A percentile compares a stretch with the other conserved stretches of the same genome.
phyloP scores from a whole-genome alignment of 352 stramenopile species.

The Aphanomyces invadans region DNA sequence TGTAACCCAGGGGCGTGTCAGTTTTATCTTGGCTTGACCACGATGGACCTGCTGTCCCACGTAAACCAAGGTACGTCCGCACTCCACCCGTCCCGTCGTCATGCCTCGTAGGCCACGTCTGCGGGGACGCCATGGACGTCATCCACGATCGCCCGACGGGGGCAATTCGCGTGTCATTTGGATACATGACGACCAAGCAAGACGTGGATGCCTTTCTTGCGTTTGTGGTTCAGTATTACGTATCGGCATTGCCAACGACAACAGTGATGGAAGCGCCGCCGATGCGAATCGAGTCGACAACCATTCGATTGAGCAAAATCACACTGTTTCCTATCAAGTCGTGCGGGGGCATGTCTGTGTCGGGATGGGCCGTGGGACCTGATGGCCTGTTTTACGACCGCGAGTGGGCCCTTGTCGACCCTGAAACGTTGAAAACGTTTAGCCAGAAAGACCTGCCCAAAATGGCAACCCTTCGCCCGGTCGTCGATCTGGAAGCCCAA shows the following conservation, averaged over 20 bases:
- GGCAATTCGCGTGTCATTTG: constrained; percentile 55
- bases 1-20: constrained; percentile 76
- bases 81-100: no score
- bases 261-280: no score
- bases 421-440: constrained; percentile 36
- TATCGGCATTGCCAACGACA: no score
- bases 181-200: constrained; percentile 73
- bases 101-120: constrained; percentile 58
- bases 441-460: constrained; percentile 51
- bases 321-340: constrained; percentile 75
- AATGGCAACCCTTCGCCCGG: constrained; percentile 52
- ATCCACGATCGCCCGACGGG: constrained; percentile 57
- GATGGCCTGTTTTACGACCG: constrained; percentile 59
- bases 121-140: constrained; percentile 59
- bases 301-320: constrained; percentile 40
- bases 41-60: constrained; percentile 43
- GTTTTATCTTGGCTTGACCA: constrained; percentile 44
- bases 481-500: constrained; percentile 49
- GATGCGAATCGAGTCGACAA: no score
- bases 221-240: constrained; percentile 58
- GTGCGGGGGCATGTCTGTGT: constrained; percentile 47
- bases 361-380: constrained; percentile 48
- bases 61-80: constrained; percentile 37
- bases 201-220: constrained; percentile 43
- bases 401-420: constrained; percentile 69